Evolutionary conservation across 2,329 filamentous ascomycete species (phyloP).

Genomic region (Colletotrichum sp.): DNA sequence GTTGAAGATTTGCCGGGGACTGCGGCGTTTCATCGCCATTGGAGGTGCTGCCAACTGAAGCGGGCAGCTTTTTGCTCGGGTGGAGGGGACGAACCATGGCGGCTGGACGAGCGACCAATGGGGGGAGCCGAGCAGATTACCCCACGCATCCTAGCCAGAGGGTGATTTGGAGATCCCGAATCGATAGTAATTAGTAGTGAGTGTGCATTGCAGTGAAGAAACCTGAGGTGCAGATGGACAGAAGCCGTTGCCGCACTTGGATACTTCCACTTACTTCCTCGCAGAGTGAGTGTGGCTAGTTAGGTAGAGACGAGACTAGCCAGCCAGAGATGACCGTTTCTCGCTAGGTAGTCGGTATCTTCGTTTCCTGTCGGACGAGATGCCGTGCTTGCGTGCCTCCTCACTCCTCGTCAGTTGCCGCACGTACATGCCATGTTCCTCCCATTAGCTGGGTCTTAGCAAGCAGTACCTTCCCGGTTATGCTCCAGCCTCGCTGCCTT

Average conservation of each 20-base stretch:
- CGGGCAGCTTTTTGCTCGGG: constrained; percentile 6
- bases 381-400: not conserved
- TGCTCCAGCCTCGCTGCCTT: constrained; percentile 2
- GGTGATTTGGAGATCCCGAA: constrained; percentile 11
- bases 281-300: not conserved
- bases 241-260: not conserved
- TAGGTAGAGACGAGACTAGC: not conserved
- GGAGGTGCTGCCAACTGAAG: constrained; percentile 13
- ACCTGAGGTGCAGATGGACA: not conserved
- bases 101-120: not conserved
- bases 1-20: constrained; percentile 16
- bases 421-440: not conserved
- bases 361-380: not conserved
- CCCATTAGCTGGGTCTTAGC: not conserved
- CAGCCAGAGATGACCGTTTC: not conserved
- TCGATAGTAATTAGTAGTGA: not conserved
- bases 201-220: not conserved
- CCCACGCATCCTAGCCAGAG: not conserved
- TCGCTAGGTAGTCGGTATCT: not conserved
- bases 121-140: not conserved
- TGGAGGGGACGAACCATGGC: constrained; percentile 15
- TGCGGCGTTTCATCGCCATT: constrained; percentile 10
- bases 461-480: not conserved
- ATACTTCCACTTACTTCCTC: not conserved
- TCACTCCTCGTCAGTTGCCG: not conserved